Conservation (phyloP, 2,329 filamentous ascomycete genomes). For the Elsinoe arachidis region DNA sequence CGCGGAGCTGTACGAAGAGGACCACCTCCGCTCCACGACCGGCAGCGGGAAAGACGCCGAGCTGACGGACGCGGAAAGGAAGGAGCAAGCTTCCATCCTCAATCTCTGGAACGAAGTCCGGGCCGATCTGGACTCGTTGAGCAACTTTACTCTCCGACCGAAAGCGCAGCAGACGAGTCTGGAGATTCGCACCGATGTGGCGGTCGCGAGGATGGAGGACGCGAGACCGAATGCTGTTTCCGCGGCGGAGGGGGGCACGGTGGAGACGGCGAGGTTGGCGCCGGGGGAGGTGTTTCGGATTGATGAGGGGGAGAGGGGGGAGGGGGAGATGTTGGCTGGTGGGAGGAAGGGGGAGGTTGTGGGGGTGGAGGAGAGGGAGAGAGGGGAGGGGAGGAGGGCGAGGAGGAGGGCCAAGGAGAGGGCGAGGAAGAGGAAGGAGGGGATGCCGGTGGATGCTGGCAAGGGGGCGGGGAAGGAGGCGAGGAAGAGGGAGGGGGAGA, state of each 20-base stretch:
- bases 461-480: constrained; percentile 37
- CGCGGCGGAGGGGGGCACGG: constrained; percentile 61
- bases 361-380: constrained; percentile 74
- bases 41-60: constrained; percentile 75
- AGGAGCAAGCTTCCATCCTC: constrained; percentile 73
- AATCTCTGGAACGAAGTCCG: constrained; percentile 74
- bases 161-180: constrained; percentile 73
- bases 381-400: constrained; percentile 72
- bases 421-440: constrained; percentile 69
- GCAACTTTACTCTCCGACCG: constrained; percentile 91
- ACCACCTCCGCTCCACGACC: constrained; percentile 67
- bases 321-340: constrained; percentile 59
- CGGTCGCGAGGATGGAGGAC: constrained; percentile 91
- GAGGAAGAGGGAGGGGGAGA: constrained; percentile 52
- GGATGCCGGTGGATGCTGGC: constrained; percentile 40
- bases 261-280: constrained; percentile 64
- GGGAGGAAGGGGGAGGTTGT: constrained; percentile 66
- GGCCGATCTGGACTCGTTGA: constrained; percentile 75
- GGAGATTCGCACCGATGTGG: constrained; percentile 80
- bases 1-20: constrained; percentile 88
- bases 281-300: constrained; percentile 90
- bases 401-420: constrained; percentile 63
- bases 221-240: constrained; percentile 76
- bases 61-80: constrained; percentile 54
- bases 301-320: constrained; percentile 53